Base-by-base conservation (phyloP, 805 yeast species). In the Komagataella mondaviorum region DNA sequence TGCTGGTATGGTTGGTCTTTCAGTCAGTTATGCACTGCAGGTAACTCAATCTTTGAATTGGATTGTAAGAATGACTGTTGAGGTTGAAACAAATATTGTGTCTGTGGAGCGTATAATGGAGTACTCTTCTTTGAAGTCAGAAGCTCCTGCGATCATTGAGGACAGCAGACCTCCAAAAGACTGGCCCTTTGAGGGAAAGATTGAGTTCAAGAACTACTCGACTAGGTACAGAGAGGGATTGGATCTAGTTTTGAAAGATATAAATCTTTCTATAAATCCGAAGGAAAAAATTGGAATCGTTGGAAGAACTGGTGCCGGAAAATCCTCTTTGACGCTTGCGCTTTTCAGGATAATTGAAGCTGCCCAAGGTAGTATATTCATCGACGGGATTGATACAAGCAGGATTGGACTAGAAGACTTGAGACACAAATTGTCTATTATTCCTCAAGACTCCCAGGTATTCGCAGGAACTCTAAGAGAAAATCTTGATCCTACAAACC, bases 11-110 rank as follows among this genome's bases (percentile, higher is more conserved):
- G 90, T 90, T 60, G 99, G 99, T 73, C 74, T 93, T 59, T 84
- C 96, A 20, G 85, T 93, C 59, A 85, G 95, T 48, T 95, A 93
- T 67, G 91, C 99, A 2, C 73, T 93, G 55, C 96, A 88, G 66
- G 78, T 90, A 54, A 93, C 99, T 0, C 96, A 89, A 67, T 77
- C 96, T 0, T 76, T 93, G 67, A 91, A 89, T 66, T 91, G 97
- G 97, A 88, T 93, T 67, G 98, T 93, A 30, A 79, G 99, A 70
- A 91, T 90, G 98, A 88, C 97, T 0, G 99, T 93, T 47, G 99
- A 93, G 60, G 96, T 93, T 48, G 99, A 93, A 67, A 89, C 97
- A 10, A 91, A 89, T 67, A 90, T 93, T 70, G 99, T 93, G 22
- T 77, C 85, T 1, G 84, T 81, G 45, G 89, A 83, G 61, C 75